Percentiles rank a stretch among this genome's conserved stretches.
These are phyloP conservation scores for Hippophae tibetana DNA, from an alignment of 306 rosid species.

Conservation along the genomic window DNA sequence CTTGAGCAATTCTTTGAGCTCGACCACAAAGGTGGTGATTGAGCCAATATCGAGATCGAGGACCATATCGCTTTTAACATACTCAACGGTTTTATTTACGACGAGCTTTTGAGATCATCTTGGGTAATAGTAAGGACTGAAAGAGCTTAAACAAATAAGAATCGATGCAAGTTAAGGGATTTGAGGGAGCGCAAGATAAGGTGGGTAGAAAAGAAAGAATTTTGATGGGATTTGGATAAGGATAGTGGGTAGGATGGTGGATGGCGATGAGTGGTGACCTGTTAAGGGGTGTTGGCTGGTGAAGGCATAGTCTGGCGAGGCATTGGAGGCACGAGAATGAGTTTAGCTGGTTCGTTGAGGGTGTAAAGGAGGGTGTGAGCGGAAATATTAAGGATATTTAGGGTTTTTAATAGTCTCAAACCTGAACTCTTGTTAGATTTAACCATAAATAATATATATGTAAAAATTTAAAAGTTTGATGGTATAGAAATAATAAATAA, in stretches of 20 bases:
- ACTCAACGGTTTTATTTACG: slow-evolving; percentile 73
- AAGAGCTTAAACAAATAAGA: slow-evolving; percentile 37
- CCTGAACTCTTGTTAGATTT: too few relatives aligned
- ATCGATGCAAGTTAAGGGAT: slow-evolving; percentile 26
- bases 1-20: slow-evolving; percentile 48
- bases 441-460: too few relatives aligned
- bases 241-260: slow-evolving; percentile 33
- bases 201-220: slow-evolving; percentile 28
- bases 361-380: too few relatives aligned
- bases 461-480: too few relatives aligned
- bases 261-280: too few relatives aligned
- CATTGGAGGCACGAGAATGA: too few relatives aligned
- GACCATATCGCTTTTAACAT: slow-evolving; percentile 72
- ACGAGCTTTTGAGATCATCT: slow-evolving; percentile 75
- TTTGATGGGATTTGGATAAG: slow-evolving; percentile 32
- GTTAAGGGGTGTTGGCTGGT: too few relatives aligned
- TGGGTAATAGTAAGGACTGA: slow-evolving; percentile 53
- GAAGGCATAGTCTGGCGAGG: too few relatives aligned
- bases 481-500: too few relatives aligned
- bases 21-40: slow-evolving; percentile 84
- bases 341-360: too few relatives aligned
- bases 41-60: slow-evolving; percentile 85
- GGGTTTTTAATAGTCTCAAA: too few relatives aligned
- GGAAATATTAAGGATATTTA: too few relatives aligned
- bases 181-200: slow-evolving; percentile 31